phyloP scores from a whole-genome alignment of 257 asterid genomes.

The Scutellaria barbata region DNA sequence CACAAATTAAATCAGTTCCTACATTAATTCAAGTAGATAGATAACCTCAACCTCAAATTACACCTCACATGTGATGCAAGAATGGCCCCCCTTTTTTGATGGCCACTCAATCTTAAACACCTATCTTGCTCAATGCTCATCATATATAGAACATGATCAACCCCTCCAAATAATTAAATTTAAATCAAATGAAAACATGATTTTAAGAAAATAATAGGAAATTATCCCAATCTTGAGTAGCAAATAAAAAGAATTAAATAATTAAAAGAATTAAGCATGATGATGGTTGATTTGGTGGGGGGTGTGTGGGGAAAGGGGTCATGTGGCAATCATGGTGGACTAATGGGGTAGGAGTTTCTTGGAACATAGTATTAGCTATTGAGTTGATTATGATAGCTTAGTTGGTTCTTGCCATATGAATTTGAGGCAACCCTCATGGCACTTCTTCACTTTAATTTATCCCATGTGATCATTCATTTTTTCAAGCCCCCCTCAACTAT shows the following conservation, averaged over 20 bases:
- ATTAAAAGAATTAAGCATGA: constrained; percentile 36
- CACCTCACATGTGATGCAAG: constrained; percentile 34
- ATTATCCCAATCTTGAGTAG: constrained; percentile 34
- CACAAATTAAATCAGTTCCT: neutral
- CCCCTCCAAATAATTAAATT: too few relatives aligned
- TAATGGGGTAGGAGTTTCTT: constrained; percentile 57
- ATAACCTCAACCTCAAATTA: constrained; percentile 9
- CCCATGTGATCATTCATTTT: constrained; percentile 58
- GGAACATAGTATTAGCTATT: constrained; percentile 57
- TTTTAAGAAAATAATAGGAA: constrained; percentile 17
- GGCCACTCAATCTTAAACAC: constrained; percentile 29
- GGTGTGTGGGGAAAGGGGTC: constrained; percentile 46
- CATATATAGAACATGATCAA: constrained; percentile 21
- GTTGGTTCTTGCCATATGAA: constrained; percentile 55
- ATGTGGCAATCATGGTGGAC: constrained; percentile 50
- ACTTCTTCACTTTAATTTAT: constrained; percentile 44
- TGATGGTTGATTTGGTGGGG: constrained; percentile 59
- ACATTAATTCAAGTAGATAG: neutral
- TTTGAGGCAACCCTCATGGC: constrained; percentile 73
- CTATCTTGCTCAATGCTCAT: constrained; percentile 31
- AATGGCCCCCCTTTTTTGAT: constrained; percentile 7
- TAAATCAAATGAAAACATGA: constrained; percentile 4
- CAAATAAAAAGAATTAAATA: constrained; percentile 20
- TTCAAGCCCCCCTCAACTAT: constrained; percentile 32
- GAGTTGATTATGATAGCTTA: constrained; percentile 57